Base-by-base conservation (phyloP, 2,329 filamentous ascomycete species). In the Dichotomopilus funicola region DNA sequence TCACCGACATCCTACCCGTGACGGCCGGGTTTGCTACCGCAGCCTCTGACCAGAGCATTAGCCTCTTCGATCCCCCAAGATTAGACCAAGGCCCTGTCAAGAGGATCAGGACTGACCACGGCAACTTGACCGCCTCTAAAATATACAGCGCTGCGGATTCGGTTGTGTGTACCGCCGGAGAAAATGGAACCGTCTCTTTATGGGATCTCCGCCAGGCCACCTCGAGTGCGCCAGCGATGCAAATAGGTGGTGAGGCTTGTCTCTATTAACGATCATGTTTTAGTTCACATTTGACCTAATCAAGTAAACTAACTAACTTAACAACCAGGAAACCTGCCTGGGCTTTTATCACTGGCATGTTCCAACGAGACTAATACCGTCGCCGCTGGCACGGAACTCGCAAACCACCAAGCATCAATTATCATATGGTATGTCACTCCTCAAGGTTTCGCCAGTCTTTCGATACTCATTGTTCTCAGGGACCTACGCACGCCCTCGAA, bases 351-450 rank as follows among this genome's bases (percentile, higher is more conserved):
- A 11, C 72, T 92, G 48, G 85, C 86, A 1, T 82, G 83, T 60
- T 80, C 78, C 48, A 69, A 75, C 8, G 65, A 71, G 9, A 78
- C 78, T 11, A 80, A 83, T 62, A 76, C 82, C 3, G 72, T 92
- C 13, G 87, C 85, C 27, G 82, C 84, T 6, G 89, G 89, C 36
- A 90, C 88, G 1, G 89, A 92, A 65, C 75, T 88, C 40, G 79
- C 81, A 42, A 80, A 85, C 62, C 77, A 83, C 67, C 76, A 80
- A 55, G 80, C 83, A 12, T 80, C 79, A 5, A 80, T 87, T 47
- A 65, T 80, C 42, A 71, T 86, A 60, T 87, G 83, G 83, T 84
- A 68, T 57, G 72, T 59, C 4, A 5, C 42, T 35, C 38, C 4
- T 19, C 35, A 38, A 27, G 31, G 35, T 43, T 11, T 38, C 19